Base-by-base conservation (phyloP, 2,329 filamentous ascomycete species). In the Aspergillus puulaauensis region DNA sequence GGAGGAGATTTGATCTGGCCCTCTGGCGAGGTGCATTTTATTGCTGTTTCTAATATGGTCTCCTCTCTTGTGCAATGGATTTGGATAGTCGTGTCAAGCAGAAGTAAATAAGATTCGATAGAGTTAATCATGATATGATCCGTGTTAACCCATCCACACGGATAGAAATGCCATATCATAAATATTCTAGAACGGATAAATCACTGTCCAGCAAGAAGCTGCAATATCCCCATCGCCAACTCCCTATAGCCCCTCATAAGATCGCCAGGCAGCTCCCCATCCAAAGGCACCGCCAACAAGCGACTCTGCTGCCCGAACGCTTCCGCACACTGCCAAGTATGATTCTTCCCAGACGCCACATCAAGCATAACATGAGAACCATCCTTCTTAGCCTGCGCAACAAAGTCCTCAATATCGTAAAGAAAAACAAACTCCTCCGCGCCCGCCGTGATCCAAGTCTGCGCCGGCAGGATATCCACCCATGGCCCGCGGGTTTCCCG, bases 191-290 rank as follows among this genome's bases (percentile, higher is more conserved):
- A 21, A 21, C 21, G 3, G 21, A 21, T 21, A 4, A 21, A 21
- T 21, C 21, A 21, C 21, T 21, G 21, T 1, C 27, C 9, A 31
- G 9, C 4, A 3, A 31, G 27, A 31, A 31, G 9, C 27, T 31
- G 27, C 41, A 59, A n/a, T 15, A 76, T 87, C 6, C 68, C 67
- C 31, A 67, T 72, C 11, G 55, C 58, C 19, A 61, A 49, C 19
- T 23, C 50, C 24, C 52, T 37, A 45, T 58, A 61, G 31, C 58
- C 58, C 6, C 7, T 21, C 55, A 61, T 58, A 17, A 61, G 37
- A 8, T 40, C 56, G 9, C 33, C 35, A 4, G 51, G 46, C 14
- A 39, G 37, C 12, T 56, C 39, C 27, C 52, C 53, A 6, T 50
- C 58, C 27, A 54, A 37, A 12, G 43, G 15, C 17, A 54, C 6